Evolutionary conservation across 352 stramenopile genomes (phyloP).

Genomic region (Globisporangium paroecandrum): DNA sequence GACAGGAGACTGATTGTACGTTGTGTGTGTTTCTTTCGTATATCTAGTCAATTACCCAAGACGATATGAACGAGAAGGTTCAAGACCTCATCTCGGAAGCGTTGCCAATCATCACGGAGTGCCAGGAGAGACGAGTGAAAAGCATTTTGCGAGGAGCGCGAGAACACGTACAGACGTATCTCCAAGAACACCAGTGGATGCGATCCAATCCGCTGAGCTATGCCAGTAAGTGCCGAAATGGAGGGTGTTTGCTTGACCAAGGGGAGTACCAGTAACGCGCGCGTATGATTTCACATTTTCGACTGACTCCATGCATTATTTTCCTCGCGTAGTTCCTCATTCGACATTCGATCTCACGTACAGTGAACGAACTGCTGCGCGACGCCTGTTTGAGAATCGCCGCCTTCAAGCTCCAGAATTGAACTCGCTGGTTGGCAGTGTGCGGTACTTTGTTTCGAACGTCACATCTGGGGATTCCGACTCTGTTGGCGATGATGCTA

Average conservation of each 20-base stretch:
- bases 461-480: slow-evolving; percentile 7
- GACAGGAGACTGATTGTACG: too few relatives aligned
- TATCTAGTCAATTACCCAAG: slow-evolving; percentile 10
- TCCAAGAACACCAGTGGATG: slow-evolving; percentile 8
- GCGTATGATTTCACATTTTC: neutral
- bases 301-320: neutral
- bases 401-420: slow-evolving; percentile 13
- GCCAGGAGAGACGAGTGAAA: slow-evolving; percentile 16
- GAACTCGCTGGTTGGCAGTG: slow-evolving; percentile 38
- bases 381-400: slow-evolving; percentile 21
- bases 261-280: neutral
- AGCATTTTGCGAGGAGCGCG: slow-evolving; percentile 16
- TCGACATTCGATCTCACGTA: slow-evolving; percentile 16
- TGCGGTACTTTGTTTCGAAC: slow-evolving; percentile 35
- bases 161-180: slow-evolving; percentile 12
- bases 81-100: slow-evolving; percentile 16
- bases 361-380: slow-evolving; percentile 30
- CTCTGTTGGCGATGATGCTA: neutral
- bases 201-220: slow-evolving; percentile 8
- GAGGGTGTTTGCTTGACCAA: neutral
- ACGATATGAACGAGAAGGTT: slow-evolving; percentile 13
- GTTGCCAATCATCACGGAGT: slow-evolving; percentile 13
- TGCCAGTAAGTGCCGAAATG: slow-evolving; percentile 8
- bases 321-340: slow-evolving; percentile 6
- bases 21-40: neutral